Evolutionary conservation across 2,329 filamentous ascomycete genomes (phyloP), one percentile per base, ranked within the genome.

Genomic region (Cordyceps cateniannulata): DNA sequence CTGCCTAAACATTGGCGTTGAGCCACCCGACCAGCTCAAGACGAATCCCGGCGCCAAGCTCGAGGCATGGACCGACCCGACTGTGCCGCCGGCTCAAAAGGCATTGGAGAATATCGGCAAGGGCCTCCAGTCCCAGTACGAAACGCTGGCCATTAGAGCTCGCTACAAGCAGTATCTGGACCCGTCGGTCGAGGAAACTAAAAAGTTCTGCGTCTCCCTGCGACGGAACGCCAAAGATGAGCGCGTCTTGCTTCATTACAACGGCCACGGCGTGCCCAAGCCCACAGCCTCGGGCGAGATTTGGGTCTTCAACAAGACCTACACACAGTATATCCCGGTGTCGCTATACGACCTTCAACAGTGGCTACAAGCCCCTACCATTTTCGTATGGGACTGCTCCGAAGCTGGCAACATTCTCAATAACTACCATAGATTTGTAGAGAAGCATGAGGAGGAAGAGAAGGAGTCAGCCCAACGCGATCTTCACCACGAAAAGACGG

Each of bases 221-320:
- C 85, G 95, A 35, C 84, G 92, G 64, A 97, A 96, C 70, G 93
- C 95, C 53, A 96, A 97, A 73, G 93, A 97, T 62, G 95, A 99
- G 77, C 83, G 95, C 54, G 91, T 99, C 1, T 79, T 99, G n/a
- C 91, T 99, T 68, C 95, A 99, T 72, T 99, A 99, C 80, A 99
- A 99, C 69, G 95, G 95, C 18, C 95, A 99, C 73, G 95, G 95
- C 51, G 95, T 99, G 12, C 95, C 95, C 1, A 91, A 97, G 69
- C 95, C 95, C 3, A 99, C 95, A 0, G 86, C 90, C 3, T 97
- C 93, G 5, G 95, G 95, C 16, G 95, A 99, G 73, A 96, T 99
- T 22, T 99, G 95, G 95, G 96, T 98, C 5, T 99, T 99, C 74
- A 99, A 99, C 75, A 93, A 95, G 68, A 98, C 91, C 66, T 99